Percentiles rank a stretch among this genome's conserved stretches.
phyloP scores from a whole-genome alignment of 208 protist genomes.

The Leishmania gerbilli region DNA sequence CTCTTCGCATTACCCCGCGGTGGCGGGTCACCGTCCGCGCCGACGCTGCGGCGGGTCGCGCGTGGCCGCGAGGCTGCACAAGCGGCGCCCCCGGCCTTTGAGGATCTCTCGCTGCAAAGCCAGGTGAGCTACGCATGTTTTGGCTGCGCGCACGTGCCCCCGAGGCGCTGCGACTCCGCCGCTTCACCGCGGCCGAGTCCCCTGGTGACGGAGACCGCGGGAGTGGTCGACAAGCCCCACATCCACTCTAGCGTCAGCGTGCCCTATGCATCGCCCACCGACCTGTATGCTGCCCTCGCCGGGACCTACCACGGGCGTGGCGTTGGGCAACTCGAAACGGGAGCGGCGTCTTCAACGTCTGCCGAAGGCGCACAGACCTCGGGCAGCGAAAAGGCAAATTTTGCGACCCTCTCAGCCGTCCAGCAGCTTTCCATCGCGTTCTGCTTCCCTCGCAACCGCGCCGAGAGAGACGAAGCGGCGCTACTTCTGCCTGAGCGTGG shows the following conservation, averaged over 20 bases:
- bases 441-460: constrained; percentile 16
- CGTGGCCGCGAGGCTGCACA: neutral
- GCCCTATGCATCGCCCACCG: neutral
- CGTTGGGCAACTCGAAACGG: too few relatives aligned
- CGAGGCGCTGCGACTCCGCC: neutral
- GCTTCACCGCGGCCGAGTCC: neutral
- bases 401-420: constrained; percentile 1
- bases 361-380: neutral
- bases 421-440: constrained; percentile 31
- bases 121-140: constrained; percentile 57
- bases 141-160: constrained; percentile 34
- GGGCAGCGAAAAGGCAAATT: neutral
- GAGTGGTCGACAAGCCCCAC: neutral
- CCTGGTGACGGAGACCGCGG: neutral
- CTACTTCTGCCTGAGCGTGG: neutral
- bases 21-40: neutral
- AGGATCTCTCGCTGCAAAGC: constrained; percentile 16
- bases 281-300: constrained; percentile 13
- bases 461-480: neutral
- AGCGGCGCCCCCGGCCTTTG: constrained; percentile 13
- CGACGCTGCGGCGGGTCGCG: neutral
- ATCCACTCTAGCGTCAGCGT: neutral
- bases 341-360: neutral
- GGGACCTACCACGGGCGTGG: neutral
- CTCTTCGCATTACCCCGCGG: constrained; percentile 2